Percentiles rank a stretch among this genome's conserved stretches.
Evolutionary conservation across 306 rosid species (phyloP).

Genomic region (Cicer judaicum): DNA sequence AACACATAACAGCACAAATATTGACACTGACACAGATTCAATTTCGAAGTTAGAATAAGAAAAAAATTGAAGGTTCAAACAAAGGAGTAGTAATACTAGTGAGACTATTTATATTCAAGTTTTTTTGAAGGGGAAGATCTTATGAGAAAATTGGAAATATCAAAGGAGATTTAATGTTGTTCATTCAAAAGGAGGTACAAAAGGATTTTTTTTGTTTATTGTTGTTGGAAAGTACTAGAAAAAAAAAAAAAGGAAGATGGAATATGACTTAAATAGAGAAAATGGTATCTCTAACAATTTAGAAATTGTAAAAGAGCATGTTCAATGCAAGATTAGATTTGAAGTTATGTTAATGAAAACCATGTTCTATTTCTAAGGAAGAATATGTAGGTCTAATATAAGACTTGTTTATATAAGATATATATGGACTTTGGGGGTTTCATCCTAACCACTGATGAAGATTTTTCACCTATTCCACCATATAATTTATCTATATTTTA

Average conservation of each 20-base stretch:
- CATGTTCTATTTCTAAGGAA: conserved; percentile 40
- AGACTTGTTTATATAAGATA: conserved; percentile 5
- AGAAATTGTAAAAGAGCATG: conserved; percentile 36
- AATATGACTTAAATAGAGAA: conserved; percentile 1
- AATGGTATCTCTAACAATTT: conserved; percentile 38
- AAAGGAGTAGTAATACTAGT: not conserved
- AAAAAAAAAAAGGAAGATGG: not conserved
- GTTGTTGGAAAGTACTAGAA: conserved; percentile 12
- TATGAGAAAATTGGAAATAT: not conserved
- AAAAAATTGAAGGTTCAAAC: not conserved
- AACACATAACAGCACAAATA: conserved; percentile 51
- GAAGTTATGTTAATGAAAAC: conserved; percentile 35
- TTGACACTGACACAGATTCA: not conserved
- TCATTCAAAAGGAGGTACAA: conserved; percentile 21
- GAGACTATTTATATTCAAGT: conserved; percentile 40
- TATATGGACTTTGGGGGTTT: conserved; percentile 6
- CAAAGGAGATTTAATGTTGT: conserved; percentile 38
- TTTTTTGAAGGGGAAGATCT: conserved; percentile 13
- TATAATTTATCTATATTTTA: not conserved
- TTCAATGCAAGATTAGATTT: conserved; percentile 25
- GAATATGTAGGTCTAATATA: conserved; percentile 28
- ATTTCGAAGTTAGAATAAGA: not conserved
- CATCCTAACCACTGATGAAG: not conserved
- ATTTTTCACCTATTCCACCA: not conserved
- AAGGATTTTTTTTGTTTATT: conserved; percentile 4